Evolutionary conservation across 257 asterid genomes (phyloP), one percentile per base, ranked within the genome.

Genomic region (Solanum neorickii): DNA sequence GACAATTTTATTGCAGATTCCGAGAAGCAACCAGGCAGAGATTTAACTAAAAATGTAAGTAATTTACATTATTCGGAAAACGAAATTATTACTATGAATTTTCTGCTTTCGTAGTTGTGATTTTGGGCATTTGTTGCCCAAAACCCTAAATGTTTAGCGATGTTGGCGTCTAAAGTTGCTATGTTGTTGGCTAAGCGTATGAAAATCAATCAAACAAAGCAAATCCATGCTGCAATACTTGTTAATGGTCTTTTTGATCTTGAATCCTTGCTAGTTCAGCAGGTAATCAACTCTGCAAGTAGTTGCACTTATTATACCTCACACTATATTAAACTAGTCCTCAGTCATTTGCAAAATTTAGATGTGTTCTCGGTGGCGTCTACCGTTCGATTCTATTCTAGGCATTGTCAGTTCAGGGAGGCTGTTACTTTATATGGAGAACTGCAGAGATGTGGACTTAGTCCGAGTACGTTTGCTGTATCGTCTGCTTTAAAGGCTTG

Each of bases 401-500:
- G 92, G 86, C 92, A 91, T 27, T 92, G 94, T 12, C 94, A 91
- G 56, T 97, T 92, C 85, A 89, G 88, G 13, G 97, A 93, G 33
- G 96, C 95, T 35, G 76, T 93, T 44, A 69, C 86, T 75, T 87
- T 94, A 23, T 97, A 97, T 87, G 91, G 85, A 12, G 91, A 90
- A 33, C 77, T 92, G 83, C 95, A 93, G 74, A 83, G 91, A 44
- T 87, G 80, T 16, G 97, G 98, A 29, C 87, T 94, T 83, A 82
- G 59, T 44, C 96, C 98, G 2, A 94, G 83, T 87, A 93, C 98
- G 1, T 97, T 91, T 88, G 94, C 97, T 25, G 87, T 94, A 31
- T 93, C 97, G 25, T 95, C 99, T 6, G 92, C 92, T 66, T 90
- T 94, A 76, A 97, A 92, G 87, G 93, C 96, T 56, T 95, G 98